Base-by-base conservation (phyloP, 352 stramenopile species). In the Phytophthora niederhauseri region DNA sequence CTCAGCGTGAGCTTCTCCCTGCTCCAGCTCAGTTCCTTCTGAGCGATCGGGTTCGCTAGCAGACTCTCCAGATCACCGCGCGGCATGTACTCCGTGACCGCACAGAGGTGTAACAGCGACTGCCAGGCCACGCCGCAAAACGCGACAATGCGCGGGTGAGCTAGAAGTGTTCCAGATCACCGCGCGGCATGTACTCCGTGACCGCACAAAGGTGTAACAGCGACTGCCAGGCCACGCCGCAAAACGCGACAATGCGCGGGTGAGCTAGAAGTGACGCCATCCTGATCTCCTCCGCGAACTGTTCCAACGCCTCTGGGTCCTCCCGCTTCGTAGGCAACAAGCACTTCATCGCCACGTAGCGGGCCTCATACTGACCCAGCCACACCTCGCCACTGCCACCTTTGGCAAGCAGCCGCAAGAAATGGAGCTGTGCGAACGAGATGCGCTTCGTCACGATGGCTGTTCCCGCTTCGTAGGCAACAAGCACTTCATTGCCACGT, bases 61-160 rank as follows among this genome's bases (percentile, higher is more conserved):
- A 89, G 61, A 45, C 53, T 77, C 49, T 91, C 82, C 3, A 95
- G 57, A 60, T 95, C 87, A 9, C 87, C 84, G n/a, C 84, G 76
- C 45, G 88, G 77, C 70, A 95, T 87, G 64, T 89, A 95, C 68
- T 95, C 87, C 20, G 85, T 92, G 36, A 95, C 82, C 11, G 83
- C 85, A 58, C 82, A 93, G n/a, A 95, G 49, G 46, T 95, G 87
- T 38, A 84, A 48, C 26, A 94, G 70, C 43, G 81, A 92, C 66
- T 94, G 82, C 87, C 87, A 95, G 11, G 84, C 87, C 17, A 94
- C 82, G 11, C 90, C 90, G 30, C 85, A 86, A 66, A 97, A 95
- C 3, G 77, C 72, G 12, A 97, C 87, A 57, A 97, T 97, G 9
- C 85, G 76, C 15, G 90, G 86, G 59, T 97, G 88, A 30, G 93